Evolutionary conservation across 352 stramenopile species (phyloP), one percentile per base, ranked within the genome.

Genomic region (Globisporangium apiculatum): DNA sequence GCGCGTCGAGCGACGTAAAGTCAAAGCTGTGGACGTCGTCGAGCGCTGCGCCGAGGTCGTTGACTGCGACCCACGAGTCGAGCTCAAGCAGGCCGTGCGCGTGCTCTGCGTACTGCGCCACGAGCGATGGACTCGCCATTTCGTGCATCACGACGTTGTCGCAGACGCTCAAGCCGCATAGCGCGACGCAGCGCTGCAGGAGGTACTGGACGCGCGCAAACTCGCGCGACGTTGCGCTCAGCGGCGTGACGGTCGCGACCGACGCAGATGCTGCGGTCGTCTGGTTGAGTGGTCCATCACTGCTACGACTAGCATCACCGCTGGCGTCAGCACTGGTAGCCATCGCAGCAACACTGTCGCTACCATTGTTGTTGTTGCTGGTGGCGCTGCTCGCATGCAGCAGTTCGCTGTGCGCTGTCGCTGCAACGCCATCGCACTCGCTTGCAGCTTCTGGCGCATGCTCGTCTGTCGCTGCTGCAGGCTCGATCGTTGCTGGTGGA

Each of bases 1-100:
- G 71, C 6, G 65, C 65, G 24, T 82, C 57, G 5, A 86, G 59
- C 38, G 73, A 71, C 8, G 68, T 84, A 57, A 83, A 83, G 4
- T 72, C 69, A 49, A 83, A 85, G 47, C 58, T 68, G 50, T 85
- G 76, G 3, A 76, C 69, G 24, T 87, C 71, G 1, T 61, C 57
- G 68, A 94, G 78, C 10, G 77, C 71, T 1, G 69, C 61, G 1
- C 80, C 83, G 8, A 94, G 65, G 55, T 86, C 72, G 50, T 89
- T 77, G 0, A 89, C 75, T 10, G 79, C 66, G 6, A 91, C 78
- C 81, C 81, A 91, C 3, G 79, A 89, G 36, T 91, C 79, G 31
- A 91, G 67, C 54, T 89, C 73, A 6, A 94, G 60, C 3, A 94
- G 40, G 0, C 80, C 82, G 0, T 53, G 57, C 0, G 68, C 65